Conservation (phyloP, 23 red algal genomes). For the Gracilaria gracilis region DNA sequence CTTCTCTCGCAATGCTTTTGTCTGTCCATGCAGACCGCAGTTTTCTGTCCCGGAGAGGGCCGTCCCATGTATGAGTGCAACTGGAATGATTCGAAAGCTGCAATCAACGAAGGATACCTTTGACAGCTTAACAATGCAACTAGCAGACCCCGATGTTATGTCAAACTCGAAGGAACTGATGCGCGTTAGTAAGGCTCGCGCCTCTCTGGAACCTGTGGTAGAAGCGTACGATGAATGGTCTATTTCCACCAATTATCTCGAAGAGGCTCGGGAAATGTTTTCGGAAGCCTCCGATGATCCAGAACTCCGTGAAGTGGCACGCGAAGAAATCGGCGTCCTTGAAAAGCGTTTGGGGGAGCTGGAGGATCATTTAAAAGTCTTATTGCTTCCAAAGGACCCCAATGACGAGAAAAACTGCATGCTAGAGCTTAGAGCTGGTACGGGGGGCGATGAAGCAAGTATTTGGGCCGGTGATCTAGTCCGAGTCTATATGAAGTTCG, state of each 20-base stretch:
- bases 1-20: background rate
- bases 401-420: conserved; percentile 99
- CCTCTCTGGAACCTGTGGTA: conserved; percentile 87
- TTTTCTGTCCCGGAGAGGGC: background rate
- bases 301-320: conserved; percentile 90
- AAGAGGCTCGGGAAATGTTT: conserved; percentile 78
- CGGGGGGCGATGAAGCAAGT: conserved; percentile 95
- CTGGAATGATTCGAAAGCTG: conserved; percentile 86
- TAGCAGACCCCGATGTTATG: conserved; percentile 85
- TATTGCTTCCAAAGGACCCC: conserved; percentile 95
- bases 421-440: conserved; percentile 96
- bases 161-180: conserved; percentile 81
- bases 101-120: conserved; percentile 83
- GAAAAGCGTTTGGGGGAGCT: conserved; percentile 73
- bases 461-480: conserved; percentile 98
- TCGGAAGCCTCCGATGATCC: conserved; percentile 80
- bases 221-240: conserved; percentile 88
- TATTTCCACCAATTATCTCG: conserved; percentile 39
- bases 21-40: background rate
- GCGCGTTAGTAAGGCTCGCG: conserved; percentile 89
- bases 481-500: conserved; percentile 88
- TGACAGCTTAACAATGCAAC: conserved; percentile 79
- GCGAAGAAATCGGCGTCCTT: conserved; percentile 78
- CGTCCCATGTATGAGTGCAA: conserved; percentile 57
- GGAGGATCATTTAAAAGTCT: conserved; percentile 74